Conservation (phyloP, 163 green algal species). For the Volvox carteri region DNA sequence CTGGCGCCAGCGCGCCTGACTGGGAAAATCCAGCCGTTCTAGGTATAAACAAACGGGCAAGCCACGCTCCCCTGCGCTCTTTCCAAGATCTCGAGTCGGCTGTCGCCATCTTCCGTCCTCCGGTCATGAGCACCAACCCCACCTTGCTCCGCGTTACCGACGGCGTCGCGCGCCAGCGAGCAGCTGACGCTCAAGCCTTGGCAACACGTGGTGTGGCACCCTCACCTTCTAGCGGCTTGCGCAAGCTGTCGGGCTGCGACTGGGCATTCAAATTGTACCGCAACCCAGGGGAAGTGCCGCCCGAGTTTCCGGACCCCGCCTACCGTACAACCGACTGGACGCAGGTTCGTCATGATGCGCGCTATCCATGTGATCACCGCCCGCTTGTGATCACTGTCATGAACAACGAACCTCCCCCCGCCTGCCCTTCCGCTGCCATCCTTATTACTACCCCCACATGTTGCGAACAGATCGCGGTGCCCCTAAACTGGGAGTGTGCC, state of each 20-base stretch:
- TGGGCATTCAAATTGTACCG: conserved; percentile 84
- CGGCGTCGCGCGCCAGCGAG: conserved; percentile 7
- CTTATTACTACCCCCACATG: conserved; percentile 5
- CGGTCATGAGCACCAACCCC: background rate
- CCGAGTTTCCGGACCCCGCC: conserved; percentile 60
- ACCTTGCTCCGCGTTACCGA: background rate
- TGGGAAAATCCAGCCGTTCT: conserved; percentile 85
- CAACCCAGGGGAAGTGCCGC: conserved; percentile 72
- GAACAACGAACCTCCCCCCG: no score
- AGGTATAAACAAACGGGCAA: conserved; percentile 77
- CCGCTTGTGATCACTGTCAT: no score
- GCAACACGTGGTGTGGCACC: background rate
- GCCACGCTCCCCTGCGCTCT: conserved; percentile 78
- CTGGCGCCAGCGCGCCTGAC: conserved; percentile 42
- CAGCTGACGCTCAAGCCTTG: background rate
- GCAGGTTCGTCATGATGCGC: no score
- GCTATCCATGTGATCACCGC: no score
- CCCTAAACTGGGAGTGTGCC: conserved; percentile 91
- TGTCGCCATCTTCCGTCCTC: background rate
- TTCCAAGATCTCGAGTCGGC: conserved; percentile 51
- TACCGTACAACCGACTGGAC: background rate
- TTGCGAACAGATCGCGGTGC: conserved; percentile 83
- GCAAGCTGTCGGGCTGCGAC: conserved; percentile 66
- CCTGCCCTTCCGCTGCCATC: no score
- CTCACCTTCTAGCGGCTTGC: background rate